phyloP scores from a whole-genome alignment of 768 basidiomycete genomes.

The Hysterangium stoloniferum region DNA sequence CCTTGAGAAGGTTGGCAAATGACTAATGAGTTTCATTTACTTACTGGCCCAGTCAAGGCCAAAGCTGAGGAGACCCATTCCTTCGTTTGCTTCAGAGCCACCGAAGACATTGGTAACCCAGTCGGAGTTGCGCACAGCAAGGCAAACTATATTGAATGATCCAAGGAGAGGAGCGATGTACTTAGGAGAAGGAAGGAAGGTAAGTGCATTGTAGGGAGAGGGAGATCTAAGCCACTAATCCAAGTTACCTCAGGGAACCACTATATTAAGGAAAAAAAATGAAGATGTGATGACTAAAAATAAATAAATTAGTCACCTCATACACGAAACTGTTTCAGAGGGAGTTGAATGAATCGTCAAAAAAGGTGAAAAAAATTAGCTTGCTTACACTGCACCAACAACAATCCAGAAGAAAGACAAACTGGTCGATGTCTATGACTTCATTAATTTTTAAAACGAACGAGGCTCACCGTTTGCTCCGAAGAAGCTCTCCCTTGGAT shows the following conservation, averaged over 20 bases:
- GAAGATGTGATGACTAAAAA: too few species aligned
- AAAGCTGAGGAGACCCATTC: constrained; percentile 6
- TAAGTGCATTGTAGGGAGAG: background rate
- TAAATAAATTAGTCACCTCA: constrained; percentile 1
- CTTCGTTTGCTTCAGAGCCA: constrained; percentile 6
- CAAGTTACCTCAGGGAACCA: constrained; percentile 10
- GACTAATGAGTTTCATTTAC: background rate
- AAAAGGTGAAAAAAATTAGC: too few species aligned
- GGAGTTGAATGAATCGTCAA: too few species aligned
- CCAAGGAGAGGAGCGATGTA: constrained; percentile 7
- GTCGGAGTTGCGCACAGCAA: constrained; percentile 4
- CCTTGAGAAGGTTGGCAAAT: too few species aligned
- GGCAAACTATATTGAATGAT: constrained; percentile 4
- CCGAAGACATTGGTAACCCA: constrained; percentile 7
- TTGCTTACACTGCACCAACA: constrained; percentile 4
- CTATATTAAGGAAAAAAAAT: background rate
- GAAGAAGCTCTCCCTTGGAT: constrained; percentile 6
- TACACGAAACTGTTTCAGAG: constrained; percentile 5
- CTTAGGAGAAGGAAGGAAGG: background rate
- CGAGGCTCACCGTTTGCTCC: constrained; percentile 8
- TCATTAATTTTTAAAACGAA: too few species aligned
- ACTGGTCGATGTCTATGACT: background rate
- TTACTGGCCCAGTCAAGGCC: constrained; percentile 10
- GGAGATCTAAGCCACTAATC: too few species aligned
- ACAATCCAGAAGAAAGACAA: constrained; percentile 8